These are phyloP conservation scores for Arabidopsis suecica DNA, from an alignment of 345 rosid genomes.

Conservation along the genomic window DNA sequence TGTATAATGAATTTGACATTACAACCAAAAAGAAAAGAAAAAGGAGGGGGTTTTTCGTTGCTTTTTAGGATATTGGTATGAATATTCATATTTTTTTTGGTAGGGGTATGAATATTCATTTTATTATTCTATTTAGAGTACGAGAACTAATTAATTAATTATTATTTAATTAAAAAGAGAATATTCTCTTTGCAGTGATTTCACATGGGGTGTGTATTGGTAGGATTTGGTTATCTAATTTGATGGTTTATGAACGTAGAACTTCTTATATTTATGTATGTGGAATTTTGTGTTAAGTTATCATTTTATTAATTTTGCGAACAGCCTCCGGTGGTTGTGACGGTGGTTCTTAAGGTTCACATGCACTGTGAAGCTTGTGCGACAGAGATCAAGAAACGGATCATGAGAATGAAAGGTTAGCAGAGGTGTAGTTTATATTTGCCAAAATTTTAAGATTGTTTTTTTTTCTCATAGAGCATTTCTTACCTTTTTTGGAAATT, in stretches of 20 bases:
- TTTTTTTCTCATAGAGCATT: background rate
- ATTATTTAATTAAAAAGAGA: conserved; percentile 20
- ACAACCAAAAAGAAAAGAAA: background rate
- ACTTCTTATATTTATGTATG: background rate
- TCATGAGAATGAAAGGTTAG: conserved; percentile 83
- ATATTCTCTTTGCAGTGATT: conserved; percentile 42
- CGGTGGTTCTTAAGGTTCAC: conserved; percentile 72
- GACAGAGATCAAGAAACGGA: conserved; percentile 83
- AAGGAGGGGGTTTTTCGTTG: background rate
- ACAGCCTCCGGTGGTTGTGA: conserved; percentile 70
- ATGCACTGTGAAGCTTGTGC: conserved; percentile 99
- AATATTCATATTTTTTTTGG: background rate
- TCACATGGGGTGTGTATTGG: conserved; percentile 46
- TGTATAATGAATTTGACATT: conserved; percentile 11
- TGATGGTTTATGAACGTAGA: background rate
- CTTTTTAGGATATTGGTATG: conserved; percentile 9
- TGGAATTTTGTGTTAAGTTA: background rate
- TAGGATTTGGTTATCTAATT: conserved; percentile 24
- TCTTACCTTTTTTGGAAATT: background rate
- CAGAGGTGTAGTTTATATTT: background rate
- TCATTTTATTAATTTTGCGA: conserved; percentile 9
- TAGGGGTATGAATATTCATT: conserved; percentile 3
- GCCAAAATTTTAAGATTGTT: background rate
- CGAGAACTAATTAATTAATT: background rate
- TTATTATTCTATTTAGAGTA: background rate